phyloP scores from a whole-genome alignment of 2,329 filamentous ascomycete genomes.

The Alternaria sp. region DNA sequence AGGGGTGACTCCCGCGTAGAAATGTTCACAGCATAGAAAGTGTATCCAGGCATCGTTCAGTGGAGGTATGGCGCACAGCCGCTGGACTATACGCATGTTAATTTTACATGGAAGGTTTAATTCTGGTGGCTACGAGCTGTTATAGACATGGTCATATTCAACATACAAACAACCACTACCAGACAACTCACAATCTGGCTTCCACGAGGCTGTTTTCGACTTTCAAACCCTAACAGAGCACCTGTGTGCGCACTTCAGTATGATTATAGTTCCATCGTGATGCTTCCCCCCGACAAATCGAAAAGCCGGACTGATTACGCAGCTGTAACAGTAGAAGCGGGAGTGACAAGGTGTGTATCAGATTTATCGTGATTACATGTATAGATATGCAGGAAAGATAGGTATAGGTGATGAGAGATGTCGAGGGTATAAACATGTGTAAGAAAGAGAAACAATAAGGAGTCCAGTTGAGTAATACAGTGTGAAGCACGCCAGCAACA shows the following conservation, averaged over 20 bases:
- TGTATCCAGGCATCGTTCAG: background rate
- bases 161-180: background rate
- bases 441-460: background rate
- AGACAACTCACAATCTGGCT: background rate
- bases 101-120: background rate
- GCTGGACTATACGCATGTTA: background rate
- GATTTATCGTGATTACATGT: background rate
- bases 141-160: background rate
- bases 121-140: background rate
- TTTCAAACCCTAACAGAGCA: background rate
- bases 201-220: background rate
- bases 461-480: background rate
- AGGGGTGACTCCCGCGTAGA: background rate
- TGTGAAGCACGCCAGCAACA: background rate
- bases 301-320: background rate
- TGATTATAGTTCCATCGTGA: background rate
- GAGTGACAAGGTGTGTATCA: background rate
- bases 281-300: background rate
- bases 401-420: background rate
- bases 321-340: background rate
- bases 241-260: background rate
- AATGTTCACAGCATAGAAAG: background rate
- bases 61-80: background rate
- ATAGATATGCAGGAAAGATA: background rate
- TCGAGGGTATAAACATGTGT: background rate